Percentiles rank a stretch among this genome's conserved stretches.
phyloP scores from a whole-genome alignment of 1,284 basidiomycete species.

The Pseudomicrostroma phylloplanum region DNA sequence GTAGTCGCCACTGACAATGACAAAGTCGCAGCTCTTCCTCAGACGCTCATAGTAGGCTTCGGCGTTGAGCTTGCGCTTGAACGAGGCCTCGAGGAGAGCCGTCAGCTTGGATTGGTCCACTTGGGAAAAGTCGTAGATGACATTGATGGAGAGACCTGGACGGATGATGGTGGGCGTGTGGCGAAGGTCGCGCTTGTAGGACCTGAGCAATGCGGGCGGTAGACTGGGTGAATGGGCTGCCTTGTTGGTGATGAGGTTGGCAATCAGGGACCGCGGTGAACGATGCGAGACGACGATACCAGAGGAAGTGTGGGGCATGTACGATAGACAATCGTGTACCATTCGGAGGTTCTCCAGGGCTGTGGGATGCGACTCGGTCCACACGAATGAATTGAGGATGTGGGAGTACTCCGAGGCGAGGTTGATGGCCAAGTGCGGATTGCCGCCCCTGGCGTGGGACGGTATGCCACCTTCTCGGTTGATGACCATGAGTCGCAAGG shows the following conservation, averaged over 20 bases:
- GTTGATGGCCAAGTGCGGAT: constrained; percentile 94
- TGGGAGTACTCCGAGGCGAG: constrained; percentile 78
- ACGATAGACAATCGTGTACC: constrained; percentile 75
- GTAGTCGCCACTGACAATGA: constrained; percentile 92
- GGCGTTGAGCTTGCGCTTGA: constrained; percentile 68
- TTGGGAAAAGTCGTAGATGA: constrained; percentile 62
- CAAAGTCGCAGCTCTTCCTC: constrained; percentile 73
- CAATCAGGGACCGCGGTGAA: constrained; percentile 88
- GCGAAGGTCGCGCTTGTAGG: constrained; percentile 67
- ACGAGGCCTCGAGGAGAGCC: constrained; percentile 75
- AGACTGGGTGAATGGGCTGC: constrained; percentile 91
- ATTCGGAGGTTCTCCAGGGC: constrained; percentile 81
- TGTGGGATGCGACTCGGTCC: constrained; percentile 75
- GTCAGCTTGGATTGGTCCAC: constrained; percentile 75
- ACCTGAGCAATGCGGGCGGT: constrained; percentile 82
- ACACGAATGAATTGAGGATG: constrained; percentile 83
- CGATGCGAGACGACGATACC: constrained; percentile 96
- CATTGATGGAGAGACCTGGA: constrained; percentile 76
- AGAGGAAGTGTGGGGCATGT: constrained; percentile 88
- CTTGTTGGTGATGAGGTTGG: constrained; percentile 95
- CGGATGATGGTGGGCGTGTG: constrained; percentile 91
- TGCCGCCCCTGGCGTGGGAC: constrained; percentile 87
- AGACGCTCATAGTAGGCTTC: constrained; percentile 74
- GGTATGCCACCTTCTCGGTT: constrained; percentile 95
- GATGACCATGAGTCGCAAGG: constrained; percentile 92